phyloP scores from a whole-genome alignment of 306 rosid genomes.

The Rosa multiflora region DNA sequence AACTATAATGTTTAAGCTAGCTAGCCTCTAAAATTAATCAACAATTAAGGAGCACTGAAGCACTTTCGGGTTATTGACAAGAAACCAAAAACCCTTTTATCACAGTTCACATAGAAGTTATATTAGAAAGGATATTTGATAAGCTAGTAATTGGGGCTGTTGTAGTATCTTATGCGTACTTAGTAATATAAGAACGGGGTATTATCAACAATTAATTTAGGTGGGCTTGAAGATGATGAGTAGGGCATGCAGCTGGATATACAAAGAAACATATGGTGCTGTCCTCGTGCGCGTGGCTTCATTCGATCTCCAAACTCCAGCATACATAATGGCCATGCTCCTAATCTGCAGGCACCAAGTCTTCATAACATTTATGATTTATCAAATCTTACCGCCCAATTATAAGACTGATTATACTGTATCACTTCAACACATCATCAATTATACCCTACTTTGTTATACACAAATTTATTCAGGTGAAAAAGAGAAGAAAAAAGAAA shows the following conservation, averaged over 20 bases:
- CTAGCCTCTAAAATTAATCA: too few species aligned
- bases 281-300: conserved; percentile 58
- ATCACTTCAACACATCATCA: neutral
- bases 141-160: neutral
- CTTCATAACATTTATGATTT: neutral
- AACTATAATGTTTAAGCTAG: too few species aligned
- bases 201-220: neutral
- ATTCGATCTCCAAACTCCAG: neutral
- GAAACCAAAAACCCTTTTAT: neutral
- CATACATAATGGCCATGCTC: conserved; percentile 27
- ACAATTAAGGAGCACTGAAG: too few species aligned
- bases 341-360: conserved; percentile 19
- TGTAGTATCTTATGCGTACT: neutral
- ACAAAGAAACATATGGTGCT: conserved; percentile 31
- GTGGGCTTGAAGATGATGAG: conserved; percentile 16
- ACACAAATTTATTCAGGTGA: conserved; percentile 42
- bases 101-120: neutral
- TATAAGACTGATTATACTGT: conserved; percentile 6
- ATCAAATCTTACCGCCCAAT: neutral
- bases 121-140: neutral
- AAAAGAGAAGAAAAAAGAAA: neutral
- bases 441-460: neutral
- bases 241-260: neutral
- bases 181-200: neutral
- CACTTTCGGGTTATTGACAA: neutral